Base-by-base conservation (phyloP, 169 alveolate species). In the Plasmodium gallinaceum region DNA sequence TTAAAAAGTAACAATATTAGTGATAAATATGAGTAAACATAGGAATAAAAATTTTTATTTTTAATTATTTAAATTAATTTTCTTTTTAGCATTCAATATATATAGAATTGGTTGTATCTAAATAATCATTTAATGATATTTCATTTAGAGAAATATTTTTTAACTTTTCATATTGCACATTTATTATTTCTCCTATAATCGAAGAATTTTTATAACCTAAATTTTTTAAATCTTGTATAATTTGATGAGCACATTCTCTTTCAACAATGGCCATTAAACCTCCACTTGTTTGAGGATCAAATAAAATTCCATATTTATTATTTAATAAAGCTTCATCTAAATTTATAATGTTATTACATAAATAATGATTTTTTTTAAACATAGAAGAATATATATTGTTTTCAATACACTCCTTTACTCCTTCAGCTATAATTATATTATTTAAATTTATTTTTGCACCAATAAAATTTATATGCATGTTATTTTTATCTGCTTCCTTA, bases 211-310 rank as follows among this genome's bases (percentile, higher is more conserved):
- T 16, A 64, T 86, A 86, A 37, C 92, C 92, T 69, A 86, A 43
- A 42, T 69, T 86, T 71, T 70, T 69, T 51, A 86, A 86, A 52
- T 86, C 92, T 5, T 20, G 7, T 72, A 86, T 42, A 46, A 86
- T 71, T n/a, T 45, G 45, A 37, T 58, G 39, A 0, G 92, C 92
- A 10, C 46, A 22, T 37, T 86, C 76, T 57, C 64, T 86, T 20
- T 57, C 74, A 43, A 86, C 92, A 43, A 86, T 86, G 24, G 88
- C 92, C 87, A 86, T 69, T 52, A 86, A 37, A 3, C 92, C 92
- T 42, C 92, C 92, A 86, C 92, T 86, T 37, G 92, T 86, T 66
- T 86, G 92, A 37, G 92, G 92, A 45, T 86, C 92, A 52, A 86
- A 86, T 20, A 86, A n/a, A 71, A 86, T 22, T 58, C 92, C 92